Evolutionary conservation across 2,329 filamentous ascomycete species (phyloP), one percentile per base, ranked within the genome.

Genomic region (Colletotrichum sp.): DNA sequence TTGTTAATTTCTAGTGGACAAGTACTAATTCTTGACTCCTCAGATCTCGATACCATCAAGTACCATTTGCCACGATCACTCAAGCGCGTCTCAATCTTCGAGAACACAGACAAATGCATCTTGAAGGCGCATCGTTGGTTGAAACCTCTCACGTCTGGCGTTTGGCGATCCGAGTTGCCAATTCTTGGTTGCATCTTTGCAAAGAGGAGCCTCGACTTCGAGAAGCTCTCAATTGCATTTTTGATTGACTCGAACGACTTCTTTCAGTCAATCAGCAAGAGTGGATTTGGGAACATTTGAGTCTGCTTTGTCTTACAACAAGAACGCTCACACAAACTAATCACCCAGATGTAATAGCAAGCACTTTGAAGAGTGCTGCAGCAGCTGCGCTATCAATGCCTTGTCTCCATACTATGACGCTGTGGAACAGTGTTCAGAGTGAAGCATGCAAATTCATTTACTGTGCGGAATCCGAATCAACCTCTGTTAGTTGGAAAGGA

Each of bases 371-470:
- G 55, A 66, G 19, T 68, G 82, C 80, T 44, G 75, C 80, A 1
- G 66, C 61, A 19, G 9, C 78, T 69, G 81, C 78, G n/a, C 78
- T 65, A 63, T 65, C 77, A 55, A 84, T 85, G 81, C 81, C 82
- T 16, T 77, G 77, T 59, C 13, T 85, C 55, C 78, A 80, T 28
- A 82, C 79, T 4, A 71, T 85, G 63, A 81, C 82, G 66, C 74
- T 85, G n/a, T 85, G 83, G 83, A 82, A 85, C 75, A 80, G 82
- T 64, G 65, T 61, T 44, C 80, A 74, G 57, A 80, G 44, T 16
- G 61, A 83, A 74, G 82, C 82, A 19, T 84, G 79, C 76, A 82
- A 82, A n/a, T 83, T 85, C 65, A 82, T 83, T 73, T 84, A 82
- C 77, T 78, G n/a, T 28, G 52, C 52, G 27, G 55, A 15, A 22